Evolutionary conservation across 2,329 filamentous ascomycete genomes (phyloP).

Genomic region (Talaromyces sp.): DNA sequence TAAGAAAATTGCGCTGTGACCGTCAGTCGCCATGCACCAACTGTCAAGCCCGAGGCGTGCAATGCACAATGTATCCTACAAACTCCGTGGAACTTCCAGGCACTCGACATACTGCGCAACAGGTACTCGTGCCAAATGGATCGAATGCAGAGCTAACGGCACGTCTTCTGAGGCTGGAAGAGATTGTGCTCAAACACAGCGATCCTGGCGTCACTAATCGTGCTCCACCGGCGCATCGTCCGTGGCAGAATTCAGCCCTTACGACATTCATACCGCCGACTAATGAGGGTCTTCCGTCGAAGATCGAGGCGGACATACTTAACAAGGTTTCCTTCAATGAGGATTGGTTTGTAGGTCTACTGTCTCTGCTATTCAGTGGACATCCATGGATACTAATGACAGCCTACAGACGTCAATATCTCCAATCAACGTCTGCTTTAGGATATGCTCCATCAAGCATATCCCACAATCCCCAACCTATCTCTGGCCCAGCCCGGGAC

Average conservation of each 20-base stretch:
- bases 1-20: conserved; percentile 50
- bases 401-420: conserved; percentile 5
- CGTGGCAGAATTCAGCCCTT: conserved; percentile 4
- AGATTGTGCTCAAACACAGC: conserved; percentile 10
- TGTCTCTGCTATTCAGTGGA: not conserved
- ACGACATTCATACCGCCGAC: conserved; percentile 1
- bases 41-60: conserved; percentile 36
- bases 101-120: not conserved
- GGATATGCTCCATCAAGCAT: conserved; percentile 11
- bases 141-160: conserved; percentile 9
- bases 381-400: not conserved
- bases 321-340: conserved; percentile 8
- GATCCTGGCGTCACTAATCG: not conserved
- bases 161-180: conserved; percentile 8
- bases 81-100: not conserved
- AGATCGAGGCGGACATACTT: conserved; percentile 11
- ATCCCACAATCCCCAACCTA: conserved; percentile 10
- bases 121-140: not conserved
- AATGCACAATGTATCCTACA: conserved; percentile 23
- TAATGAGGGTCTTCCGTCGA: conserved; percentile 2
- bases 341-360: conserved; percentile 8
- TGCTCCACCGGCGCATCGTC: not conserved
- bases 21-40: conserved; percentile 49
- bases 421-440: conserved; percentile 9
- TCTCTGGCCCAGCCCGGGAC: conserved; percentile 5